Percentiles rank a stretch among this genome's conserved stretches.
Evolutionary conservation across 768 basidiomycete species (phyloP).

Genomic region (Kwoniella bestiolae): DNA sequence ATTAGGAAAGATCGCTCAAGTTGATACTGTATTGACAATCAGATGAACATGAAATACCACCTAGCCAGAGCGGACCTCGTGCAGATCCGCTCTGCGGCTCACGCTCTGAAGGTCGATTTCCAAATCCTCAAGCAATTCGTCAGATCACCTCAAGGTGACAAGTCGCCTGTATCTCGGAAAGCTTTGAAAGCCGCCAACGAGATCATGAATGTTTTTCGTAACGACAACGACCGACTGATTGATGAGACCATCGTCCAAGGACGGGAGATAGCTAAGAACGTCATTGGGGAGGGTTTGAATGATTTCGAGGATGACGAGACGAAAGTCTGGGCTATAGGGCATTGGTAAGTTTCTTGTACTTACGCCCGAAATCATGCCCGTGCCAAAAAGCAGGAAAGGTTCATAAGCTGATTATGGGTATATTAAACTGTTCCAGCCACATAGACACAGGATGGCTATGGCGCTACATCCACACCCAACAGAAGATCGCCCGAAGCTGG

Average conservation of each 20-base stretch:
- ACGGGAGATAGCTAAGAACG: constrained; percentile 61
- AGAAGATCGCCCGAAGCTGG: constrained; percentile 97
- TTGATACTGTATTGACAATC: background rate
- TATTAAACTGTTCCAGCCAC: constrained; percentile 57
- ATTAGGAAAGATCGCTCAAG: no score
- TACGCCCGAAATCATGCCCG: no score
- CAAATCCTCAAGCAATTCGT: constrained; percentile 28
- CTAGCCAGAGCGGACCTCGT: constrained; percentile 15
- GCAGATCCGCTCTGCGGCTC: background rate
- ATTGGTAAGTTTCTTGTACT: constrained; percentile 46
- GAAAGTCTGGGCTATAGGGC: constrained; percentile 81
- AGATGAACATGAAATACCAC: constrained; percentile 20
- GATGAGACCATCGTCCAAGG: constrained; percentile 3
- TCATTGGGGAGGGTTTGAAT: constrained; percentile 64
- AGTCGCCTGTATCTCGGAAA: constrained; percentile 18
- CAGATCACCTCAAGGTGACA: constrained; percentile 6
- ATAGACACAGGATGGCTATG: constrained; percentile 87
- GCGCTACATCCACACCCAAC: constrained; percentile 92
- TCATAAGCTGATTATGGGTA: background rate
- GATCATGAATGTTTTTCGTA: constrained; percentile 83
- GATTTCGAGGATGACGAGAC: background rate
- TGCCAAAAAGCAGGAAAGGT: background rate
- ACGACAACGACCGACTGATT: background rate
- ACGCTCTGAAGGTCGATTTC: constrained; percentile 30
- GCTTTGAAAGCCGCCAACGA: constrained; percentile 55